Evolutionary conservation across 148 eudicot species (phyloP).

Genomic region (Selenicereus undatus): DNA sequence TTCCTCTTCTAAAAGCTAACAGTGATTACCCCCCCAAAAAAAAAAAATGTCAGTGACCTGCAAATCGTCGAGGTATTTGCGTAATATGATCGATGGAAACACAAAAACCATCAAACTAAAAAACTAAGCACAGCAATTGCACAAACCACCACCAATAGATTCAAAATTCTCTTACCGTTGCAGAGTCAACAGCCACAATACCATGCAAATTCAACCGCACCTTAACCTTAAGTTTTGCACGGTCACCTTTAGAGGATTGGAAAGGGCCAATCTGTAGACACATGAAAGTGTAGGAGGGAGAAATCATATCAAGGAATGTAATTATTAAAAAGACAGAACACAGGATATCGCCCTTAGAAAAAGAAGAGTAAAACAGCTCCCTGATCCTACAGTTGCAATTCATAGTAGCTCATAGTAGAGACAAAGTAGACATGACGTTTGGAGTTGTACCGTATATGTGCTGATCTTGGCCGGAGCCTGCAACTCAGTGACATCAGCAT

Average conservation of each 20-base stretch:
- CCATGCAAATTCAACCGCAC: slow-evolving; percentile 80
- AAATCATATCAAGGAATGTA: neutral
- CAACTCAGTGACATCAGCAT: slow-evolving; percentile 80
- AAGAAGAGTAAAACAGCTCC: neutral
- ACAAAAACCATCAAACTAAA: neutral
- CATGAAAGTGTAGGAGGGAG: neutral
- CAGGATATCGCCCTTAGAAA: neutral
- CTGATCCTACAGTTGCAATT: too few relatives aligned
- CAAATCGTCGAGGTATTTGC: neutral
- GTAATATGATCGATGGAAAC: too few relatives aligned
- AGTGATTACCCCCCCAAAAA: neutral
- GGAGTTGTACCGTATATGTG: slow-evolving; percentile 55
- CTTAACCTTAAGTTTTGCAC: slow-evolving; percentile 75
- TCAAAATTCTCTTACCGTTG: slow-evolving; percentile 50
- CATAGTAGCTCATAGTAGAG: neutral
- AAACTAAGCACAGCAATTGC: neutral
- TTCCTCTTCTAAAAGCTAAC: slow-evolving; percentile 88
- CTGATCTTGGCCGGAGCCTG: slow-evolving; percentile 87
- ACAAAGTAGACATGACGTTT: neutral
- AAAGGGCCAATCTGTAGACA: slow-evolving; percentile 79
- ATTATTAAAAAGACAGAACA: neutral
- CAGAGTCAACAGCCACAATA: slow-evolving; percentile 71
- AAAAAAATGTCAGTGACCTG: neutral
- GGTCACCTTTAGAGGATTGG: slow-evolving; percentile 61
- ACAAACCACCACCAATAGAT: neutral